These are phyloP conservation scores for Coemansia sp. DNA, from an alignment of 192 early-diverging fungal genomes.

Conservation along the genomic window DNA sequence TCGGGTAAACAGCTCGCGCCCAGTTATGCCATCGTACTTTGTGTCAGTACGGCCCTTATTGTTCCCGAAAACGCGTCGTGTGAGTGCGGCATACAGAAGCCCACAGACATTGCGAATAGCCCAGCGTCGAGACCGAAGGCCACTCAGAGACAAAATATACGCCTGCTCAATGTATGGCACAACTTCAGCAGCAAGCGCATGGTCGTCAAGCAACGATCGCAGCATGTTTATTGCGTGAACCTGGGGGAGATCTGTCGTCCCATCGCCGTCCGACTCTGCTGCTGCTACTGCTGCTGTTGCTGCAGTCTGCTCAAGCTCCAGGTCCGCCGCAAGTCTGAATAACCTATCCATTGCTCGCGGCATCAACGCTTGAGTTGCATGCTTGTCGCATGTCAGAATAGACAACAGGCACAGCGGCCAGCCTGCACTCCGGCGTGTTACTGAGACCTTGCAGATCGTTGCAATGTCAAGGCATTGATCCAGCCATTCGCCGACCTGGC, in stretches of 20 bases:
- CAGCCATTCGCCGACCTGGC: constrained; percentile 71
- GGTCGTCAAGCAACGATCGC: constrained; percentile 79
- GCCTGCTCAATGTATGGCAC: constrained; percentile 76
- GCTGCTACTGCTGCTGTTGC: too few relatives aligned
- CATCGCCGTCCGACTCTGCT: constrained; percentile 37
- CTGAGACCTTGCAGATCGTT: constrained; percentile 73
- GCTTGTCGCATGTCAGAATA: constrained; percentile 70
- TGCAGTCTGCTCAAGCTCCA: constrained; percentile 12
- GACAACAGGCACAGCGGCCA: constrained; percentile 86
- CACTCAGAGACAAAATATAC: constrained; percentile 74
- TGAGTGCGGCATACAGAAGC: constrained; percentile 85
- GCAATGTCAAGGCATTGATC: constrained; percentile 75
- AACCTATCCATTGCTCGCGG: constrained; percentile 67
- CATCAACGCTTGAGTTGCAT: constrained; percentile 60
- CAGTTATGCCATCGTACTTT: constrained; percentile 74
- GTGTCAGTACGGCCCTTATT: constrained; percentile 76
- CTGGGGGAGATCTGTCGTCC: constrained; percentile 80
- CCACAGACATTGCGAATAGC: constrained; percentile 93
- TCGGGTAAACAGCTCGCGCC: constrained; percentile 87
- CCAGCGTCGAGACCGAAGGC: constrained; percentile 79
- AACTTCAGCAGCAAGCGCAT: constrained; percentile 71
- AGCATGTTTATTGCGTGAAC: constrained; percentile 93
- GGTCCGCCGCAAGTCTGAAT: constrained; percentile 57
- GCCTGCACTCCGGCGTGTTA: constrained; percentile 90
- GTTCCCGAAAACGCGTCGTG: constrained; percentile 82